Percentiles rank a stretch among this genome's conserved stretches.
These are phyloP conservation scores for Bisporella sp. DNA, from an alignment of 2,329 filamentous ascomycete genomes.

Conservation along the genomic window DNA sequence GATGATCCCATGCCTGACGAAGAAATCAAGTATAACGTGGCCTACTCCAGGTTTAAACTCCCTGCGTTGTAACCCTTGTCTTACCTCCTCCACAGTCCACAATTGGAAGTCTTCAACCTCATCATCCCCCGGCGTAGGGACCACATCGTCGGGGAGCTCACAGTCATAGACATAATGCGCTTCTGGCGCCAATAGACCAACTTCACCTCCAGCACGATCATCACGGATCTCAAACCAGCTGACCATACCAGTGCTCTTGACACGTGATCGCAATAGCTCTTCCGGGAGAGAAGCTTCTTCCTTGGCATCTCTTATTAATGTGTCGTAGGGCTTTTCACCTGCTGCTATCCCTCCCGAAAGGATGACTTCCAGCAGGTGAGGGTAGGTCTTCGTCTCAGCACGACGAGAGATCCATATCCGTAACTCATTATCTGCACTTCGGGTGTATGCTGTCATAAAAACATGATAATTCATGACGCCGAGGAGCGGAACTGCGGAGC, in stretches of 20 bases:
- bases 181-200: conserved; percentile 55
- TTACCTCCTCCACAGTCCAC: conserved; percentile 53
- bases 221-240: conserved; percentile 62
- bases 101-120: conserved; percentile 73
- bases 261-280: conserved; percentile 44
- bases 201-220: conserved; percentile 51
- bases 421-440: too few species aligned
- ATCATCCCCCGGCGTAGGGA: conserved; percentile 63
- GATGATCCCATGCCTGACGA: conserved; percentile 68
- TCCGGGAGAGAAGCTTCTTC: conserved; percentile 42
- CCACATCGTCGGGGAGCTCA: conserved; percentile 49
- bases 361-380: too few species aligned
- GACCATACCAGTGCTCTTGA: conserved; percentile 50
- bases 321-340: too few species aligned
- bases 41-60: conserved; percentile 86
- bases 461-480: too few species aligned
- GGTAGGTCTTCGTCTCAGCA: too few species aligned
- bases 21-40: conserved; percentile 72
- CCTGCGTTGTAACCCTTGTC: conserved; percentile 51
- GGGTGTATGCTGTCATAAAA: too few species aligned
- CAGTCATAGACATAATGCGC: conserved; percentile 73
- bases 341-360: too few species aligned
- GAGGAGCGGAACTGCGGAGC: too few species aligned
- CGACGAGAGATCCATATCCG: too few species aligned
- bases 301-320: too few species aligned